phyloP scores from a whole-genome alignment of 192 early-diverging fungal species.

The Coemansia sp. region DNA sequence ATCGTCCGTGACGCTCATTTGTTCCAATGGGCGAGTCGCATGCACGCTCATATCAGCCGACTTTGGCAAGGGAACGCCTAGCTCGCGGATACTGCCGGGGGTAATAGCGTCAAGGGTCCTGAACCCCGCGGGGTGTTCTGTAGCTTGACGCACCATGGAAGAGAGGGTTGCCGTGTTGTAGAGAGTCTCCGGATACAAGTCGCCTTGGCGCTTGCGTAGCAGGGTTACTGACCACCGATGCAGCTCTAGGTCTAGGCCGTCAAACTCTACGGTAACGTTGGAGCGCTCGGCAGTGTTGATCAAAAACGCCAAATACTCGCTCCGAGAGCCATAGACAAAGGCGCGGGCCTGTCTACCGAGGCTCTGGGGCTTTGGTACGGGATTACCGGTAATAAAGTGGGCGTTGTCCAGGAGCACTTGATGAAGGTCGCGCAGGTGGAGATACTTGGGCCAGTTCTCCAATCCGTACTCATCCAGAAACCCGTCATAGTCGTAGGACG shows the following conservation, averaged over 20 bases:
- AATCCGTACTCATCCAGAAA: conserved; percentile 53
- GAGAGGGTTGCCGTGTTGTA: conserved; percentile 32
- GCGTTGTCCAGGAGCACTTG: conserved; percentile 16
- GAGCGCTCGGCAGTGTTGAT: conserved; percentile 21
- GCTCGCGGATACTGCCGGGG: conserved; percentile 13
- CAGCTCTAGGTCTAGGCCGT: conserved; percentile 8
- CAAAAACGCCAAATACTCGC: conserved; percentile 31
- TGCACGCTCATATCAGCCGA: conserved; percentile 3
- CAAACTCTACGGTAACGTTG: conserved; percentile 11
- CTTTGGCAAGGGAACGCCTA: neutral
- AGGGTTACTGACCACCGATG: conserved; percentile 46
- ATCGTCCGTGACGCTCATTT: conserved; percentile 41
- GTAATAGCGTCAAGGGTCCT: neutral
- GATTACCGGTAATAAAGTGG: conserved; percentile 13
- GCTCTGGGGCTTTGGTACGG: conserved; percentile 7
- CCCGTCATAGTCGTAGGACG: conserved; percentile 52
- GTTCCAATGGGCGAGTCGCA: conserved; percentile 25
- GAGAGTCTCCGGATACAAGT: conserved; percentile 5
- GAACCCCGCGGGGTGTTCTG: conserved; percentile 19
- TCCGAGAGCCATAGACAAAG: conserved; percentile 21
- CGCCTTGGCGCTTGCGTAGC: neutral
- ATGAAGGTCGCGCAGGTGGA: conserved; percentile 43
- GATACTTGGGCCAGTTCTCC: conserved; percentile 53
- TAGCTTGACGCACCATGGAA: conserved; percentile 2
- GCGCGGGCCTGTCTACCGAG: neutral